phyloP scores from a whole-genome alignment of 2,329 filamentous ascomycete genomes.

The Talaromyces albobiverticillius region DNA sequence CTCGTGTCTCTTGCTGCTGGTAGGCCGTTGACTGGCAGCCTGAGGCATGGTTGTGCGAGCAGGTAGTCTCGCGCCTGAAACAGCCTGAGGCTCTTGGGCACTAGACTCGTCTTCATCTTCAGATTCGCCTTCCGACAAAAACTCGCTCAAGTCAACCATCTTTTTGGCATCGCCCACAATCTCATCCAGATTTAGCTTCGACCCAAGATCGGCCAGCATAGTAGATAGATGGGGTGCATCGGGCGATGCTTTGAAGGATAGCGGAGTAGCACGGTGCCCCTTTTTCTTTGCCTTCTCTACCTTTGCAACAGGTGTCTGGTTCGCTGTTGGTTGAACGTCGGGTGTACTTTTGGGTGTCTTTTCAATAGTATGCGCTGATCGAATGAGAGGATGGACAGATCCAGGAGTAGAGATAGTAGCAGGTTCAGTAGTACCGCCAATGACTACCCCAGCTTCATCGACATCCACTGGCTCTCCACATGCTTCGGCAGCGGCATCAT shows the following conservation, averaged over 20 bases:
- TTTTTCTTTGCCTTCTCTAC: neutral
- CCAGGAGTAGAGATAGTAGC: conserved; percentile 38
- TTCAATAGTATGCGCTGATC: conserved; percentile 50
- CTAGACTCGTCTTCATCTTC: conserved; percentile 30
- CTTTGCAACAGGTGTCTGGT: neutral
- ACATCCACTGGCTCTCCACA: conserved; percentile 80
- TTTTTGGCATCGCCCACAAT: conserved; percentile 56
- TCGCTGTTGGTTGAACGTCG: neutral
- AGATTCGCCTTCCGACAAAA: conserved; percentile 40
- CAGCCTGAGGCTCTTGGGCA: conserved; percentile 19
- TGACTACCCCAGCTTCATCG: conserved; percentile 54
- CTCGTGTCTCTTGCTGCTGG: conserved; percentile 58
- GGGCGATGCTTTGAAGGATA: conserved; percentile 53
- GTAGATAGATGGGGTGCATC: conserved; percentile 67
- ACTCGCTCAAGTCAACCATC: conserved; percentile 37
- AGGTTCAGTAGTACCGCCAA: conserved; percentile 32
- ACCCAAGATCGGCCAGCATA: conserved; percentile 61
- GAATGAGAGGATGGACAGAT: conserved; percentile 62
- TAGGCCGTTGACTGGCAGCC: conserved; percentile 47
- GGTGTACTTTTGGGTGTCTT: conserved; percentile 20
- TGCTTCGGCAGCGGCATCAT: conserved; percentile 86
- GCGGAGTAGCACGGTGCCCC: conserved; percentile 7
- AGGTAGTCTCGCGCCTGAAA: conserved; percentile 47
- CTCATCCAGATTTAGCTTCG: conserved; percentile 58
- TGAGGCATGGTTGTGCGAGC: conserved; percentile 57